Evolutionary conservation across 2,329 filamentous ascomycete species (phyloP), one percentile per base, ranked within the genome.

Genomic region (Xylaria sp.): DNA sequence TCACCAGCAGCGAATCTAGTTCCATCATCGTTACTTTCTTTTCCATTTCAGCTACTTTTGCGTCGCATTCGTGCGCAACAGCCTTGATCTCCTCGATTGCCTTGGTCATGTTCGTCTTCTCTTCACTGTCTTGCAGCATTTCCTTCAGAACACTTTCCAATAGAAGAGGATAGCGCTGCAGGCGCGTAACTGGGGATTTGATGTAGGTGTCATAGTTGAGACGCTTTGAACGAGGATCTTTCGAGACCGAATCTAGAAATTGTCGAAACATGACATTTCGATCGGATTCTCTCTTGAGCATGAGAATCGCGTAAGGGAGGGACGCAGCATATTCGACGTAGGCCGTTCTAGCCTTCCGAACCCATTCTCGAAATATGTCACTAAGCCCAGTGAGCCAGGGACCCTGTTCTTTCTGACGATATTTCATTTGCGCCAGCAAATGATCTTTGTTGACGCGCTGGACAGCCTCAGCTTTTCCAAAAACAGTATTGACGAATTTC

Each of bases 311-410:
- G 67, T 91, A 89, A 0, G 95, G 95, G 74, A 96, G 98, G 0
- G 90, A 90, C 0, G 92, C 90, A 46, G 95, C 95, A 79, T 98
- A 99, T 67, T 97, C 94, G 69, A 97, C 90, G 78, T 98, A 99
- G 11, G 93, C 91, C 2, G 87, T 84, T 79, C 91, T 93, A 38
- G 96, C 96, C 80, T 97, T 98, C 71, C 96, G 89, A 70, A 98
- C 97, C 96, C 96, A 99, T 81, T 99, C 96, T 67, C 96, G 87
- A 84, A 99, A 98, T 59, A 99, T 93, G 77, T 98, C 96, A 78
- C 94, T 97, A 81, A 97, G 97, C 3, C 96, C 96, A 13, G 88
- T 86, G 67, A 99, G 91, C 90, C 94, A 99, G 0, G 96, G 96
- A 0, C 96, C 96, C 81, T 99, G 95, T 78, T 98, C 96, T 76